phyloP scores from a whole-genome alignment of 345 rosid species.

The Rhodamnia argentea region DNA sequence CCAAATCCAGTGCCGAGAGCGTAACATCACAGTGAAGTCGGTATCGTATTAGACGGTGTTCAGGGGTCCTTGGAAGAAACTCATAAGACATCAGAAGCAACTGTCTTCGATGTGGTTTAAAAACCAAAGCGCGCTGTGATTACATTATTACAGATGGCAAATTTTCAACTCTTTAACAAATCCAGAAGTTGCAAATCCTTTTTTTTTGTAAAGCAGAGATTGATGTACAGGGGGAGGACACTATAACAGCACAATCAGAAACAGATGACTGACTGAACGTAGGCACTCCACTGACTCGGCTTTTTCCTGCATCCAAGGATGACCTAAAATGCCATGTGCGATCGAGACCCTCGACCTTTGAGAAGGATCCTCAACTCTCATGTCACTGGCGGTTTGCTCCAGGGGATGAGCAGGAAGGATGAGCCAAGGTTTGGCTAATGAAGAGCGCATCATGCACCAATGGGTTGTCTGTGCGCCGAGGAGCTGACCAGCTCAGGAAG shows the following conservation, averaged over 20 bases:
- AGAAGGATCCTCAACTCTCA: background rate
- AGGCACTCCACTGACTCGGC: background rate
- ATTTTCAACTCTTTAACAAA: background rate
- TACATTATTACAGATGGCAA: background rate
- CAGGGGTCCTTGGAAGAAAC: background rate
- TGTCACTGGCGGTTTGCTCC: background rate
- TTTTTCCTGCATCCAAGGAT: background rate
- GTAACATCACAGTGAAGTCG: background rate
- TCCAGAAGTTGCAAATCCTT: background rate
- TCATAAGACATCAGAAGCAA: background rate
- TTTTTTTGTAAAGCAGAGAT: background rate
- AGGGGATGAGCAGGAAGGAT: background rate
- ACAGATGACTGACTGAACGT: background rate
- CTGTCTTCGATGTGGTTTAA: background rate
- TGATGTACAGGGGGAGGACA: background rate
- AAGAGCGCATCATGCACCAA: background rate
- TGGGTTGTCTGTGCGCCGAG: background rate
- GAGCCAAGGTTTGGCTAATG: background rate
- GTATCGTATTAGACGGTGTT: background rate
- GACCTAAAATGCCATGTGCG: background rate
- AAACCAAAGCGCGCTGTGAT: background rate
- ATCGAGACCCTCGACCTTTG: background rate
- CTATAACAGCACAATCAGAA: background rate
- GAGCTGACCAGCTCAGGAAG: background rate
- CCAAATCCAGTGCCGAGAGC: background rate